Percentiles rank a stretch among this genome's conserved stretches.
Conservation (phyloP, 2,329 filamentous ascomycete species). For the Cryoendolithus antarcticus region DNA sequence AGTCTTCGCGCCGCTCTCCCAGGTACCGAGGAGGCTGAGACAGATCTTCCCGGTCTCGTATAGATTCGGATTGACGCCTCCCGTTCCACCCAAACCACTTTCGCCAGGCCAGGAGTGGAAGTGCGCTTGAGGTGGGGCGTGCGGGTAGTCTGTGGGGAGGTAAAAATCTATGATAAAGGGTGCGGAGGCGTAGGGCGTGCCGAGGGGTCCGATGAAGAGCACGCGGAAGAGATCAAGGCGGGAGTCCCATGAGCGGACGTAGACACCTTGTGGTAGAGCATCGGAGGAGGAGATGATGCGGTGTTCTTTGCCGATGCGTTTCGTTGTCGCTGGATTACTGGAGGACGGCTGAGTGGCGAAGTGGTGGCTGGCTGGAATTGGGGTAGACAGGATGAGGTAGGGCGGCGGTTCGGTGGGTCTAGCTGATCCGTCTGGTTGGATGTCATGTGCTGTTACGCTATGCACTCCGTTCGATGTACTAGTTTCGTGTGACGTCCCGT, state of each 20-base stretch:
- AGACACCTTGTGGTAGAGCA: slow-evolving; percentile 44
- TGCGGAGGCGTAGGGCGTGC: slow-evolving; percentile 49
- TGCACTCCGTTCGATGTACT: not conserved
- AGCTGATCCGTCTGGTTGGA: not conserved
- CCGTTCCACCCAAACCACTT: slow-evolving; percentile 16
- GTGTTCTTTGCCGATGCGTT: slow-evolving; percentile 46
- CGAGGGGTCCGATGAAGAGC: slow-evolving; percentile 44
- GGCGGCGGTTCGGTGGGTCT: slow-evolving; percentile 8
- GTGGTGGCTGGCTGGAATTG: slow-evolving; percentile 32
- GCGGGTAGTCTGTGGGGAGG: slow-evolving; percentile 38
- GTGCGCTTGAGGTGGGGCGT: slow-evolving; percentile 39
- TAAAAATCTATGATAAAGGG: slow-evolving; percentile 50
- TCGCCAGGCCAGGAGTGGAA: slow-evolving; percentile 45
- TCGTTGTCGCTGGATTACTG: slow-evolving; percentile 26
- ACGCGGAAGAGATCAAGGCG: slow-evolving; percentile 47
- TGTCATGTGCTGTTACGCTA: not conserved
- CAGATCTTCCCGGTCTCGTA: slow-evolving; percentile 53
- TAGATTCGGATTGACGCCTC: slow-evolving; percentile 45
- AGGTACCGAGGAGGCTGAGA: slow-evolving; percentile 46
- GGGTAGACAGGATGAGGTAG: slow-evolving; percentile 28
- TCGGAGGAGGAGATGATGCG: slow-evolving; percentile 36
- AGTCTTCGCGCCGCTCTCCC: slow-evolving; percentile 39
- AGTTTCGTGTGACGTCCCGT: too few species aligned
- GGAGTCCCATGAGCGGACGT: slow-evolving; percentile 47
- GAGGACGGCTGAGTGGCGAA: slow-evolving; percentile 20